phyloP scores from a whole-genome alignment of 2,329 filamentous ascomycete species.

The Massarina eburnea region DNA sequence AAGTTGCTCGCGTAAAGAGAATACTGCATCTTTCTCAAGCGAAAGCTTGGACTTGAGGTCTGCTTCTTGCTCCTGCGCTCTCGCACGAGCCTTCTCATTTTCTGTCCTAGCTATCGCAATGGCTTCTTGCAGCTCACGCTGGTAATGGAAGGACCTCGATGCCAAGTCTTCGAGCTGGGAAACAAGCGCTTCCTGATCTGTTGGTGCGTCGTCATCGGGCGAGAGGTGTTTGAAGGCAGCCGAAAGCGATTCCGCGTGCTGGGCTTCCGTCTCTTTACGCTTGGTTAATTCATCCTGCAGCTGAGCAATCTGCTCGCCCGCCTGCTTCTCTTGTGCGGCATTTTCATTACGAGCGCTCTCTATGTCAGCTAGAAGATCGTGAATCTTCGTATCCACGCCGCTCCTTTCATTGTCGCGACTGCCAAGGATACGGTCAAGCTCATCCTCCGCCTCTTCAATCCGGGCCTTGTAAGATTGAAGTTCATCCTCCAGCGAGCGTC shows the following conservation, averaged over 20 bases:
- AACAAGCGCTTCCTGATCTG: constrained; percentile 42
- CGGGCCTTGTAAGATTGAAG: constrained; percentile 73
- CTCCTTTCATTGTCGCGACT: constrained; percentile 81
- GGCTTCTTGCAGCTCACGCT: constrained; percentile 49
- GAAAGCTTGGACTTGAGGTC: constrained; percentile 41
- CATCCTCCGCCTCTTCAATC: constrained; percentile 87
- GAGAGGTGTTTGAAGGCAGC: constrained; percentile 44
- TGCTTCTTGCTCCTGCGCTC: constrained; percentile 44
- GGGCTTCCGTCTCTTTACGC: constrained; percentile 47
- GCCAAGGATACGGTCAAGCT: constrained; percentile 81
- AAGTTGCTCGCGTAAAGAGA: constrained; percentile 46
- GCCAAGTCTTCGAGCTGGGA: constrained; percentile 49
- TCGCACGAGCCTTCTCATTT: constrained; percentile 45
- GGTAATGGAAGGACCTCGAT: constrained; percentile 45
- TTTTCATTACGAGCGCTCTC: constrained; percentile 58
- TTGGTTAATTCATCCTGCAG: constrained; percentile 61
- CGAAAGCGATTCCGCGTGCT: constrained; percentile 31
- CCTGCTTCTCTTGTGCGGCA: constrained; percentile 53
- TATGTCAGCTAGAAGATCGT: constrained; percentile 70
- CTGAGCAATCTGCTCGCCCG: constrained; percentile 45
- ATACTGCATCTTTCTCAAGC: constrained; percentile 41
- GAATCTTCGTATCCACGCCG: constrained; percentile 67
- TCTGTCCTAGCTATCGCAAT: constrained; percentile 51
- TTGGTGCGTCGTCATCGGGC: constrained; percentile 35
- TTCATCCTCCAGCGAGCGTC: constrained; percentile 79